Conservation (phyloP, 2,329 filamentous ascomycete genomes). For the Hypoxylon sp. region DNA sequence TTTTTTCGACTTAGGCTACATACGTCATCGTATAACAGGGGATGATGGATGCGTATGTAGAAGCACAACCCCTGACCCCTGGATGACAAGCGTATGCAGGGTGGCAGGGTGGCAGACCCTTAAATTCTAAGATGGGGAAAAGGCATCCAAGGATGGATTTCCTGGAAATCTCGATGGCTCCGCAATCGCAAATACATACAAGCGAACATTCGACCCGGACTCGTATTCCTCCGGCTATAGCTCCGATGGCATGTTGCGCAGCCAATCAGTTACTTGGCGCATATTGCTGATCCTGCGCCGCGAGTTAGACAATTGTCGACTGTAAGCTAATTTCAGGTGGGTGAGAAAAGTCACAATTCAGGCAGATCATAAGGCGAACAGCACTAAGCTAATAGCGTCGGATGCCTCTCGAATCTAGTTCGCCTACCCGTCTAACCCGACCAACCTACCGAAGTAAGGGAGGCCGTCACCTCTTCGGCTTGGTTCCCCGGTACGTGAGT, state of each 20-base stretch:
- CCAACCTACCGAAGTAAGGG: slow-evolving; percentile 9
- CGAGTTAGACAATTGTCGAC: slow-evolving; percentile 23
- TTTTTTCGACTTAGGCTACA: slow-evolving; percentile 15
- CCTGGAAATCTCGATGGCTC: slow-evolving; percentile 35
- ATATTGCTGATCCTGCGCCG: slow-evolving; percentile 20
- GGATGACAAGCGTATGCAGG: slow-evolving; percentile 37
- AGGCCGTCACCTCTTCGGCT: neutral
- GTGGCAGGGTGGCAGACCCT: slow-evolving; percentile 37
- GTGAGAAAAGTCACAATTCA: slow-evolving; percentile 23
- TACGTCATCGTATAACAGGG: slow-evolving; percentile 33
- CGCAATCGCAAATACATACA: slow-evolving; percentile 33
- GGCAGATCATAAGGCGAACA: slow-evolving; percentile 40
- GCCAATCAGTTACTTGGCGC: slow-evolving; percentile 30
- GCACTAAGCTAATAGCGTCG: slow-evolving; percentile 20
- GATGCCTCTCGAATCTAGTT: slow-evolving; percentile 32
- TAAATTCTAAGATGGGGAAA: slow-evolving; percentile 30
- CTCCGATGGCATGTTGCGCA: slow-evolving; percentile 14
- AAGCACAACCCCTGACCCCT: slow-evolving; percentile 33
- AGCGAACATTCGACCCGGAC: slow-evolving; percentile 13
- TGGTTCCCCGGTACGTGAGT: slow-evolving; percentile 8
- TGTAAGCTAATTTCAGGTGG: slow-evolving; percentile 15
- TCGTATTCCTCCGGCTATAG: slow-evolving; percentile 37
- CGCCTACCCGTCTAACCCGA: slow-evolving; percentile 6
- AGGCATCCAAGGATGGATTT: slow-evolving; percentile 27
- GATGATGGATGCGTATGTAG: neutral